Base-by-base conservation (phyloP, 1,139 yeast genomes). In the Hemisphaericaspora lyxosophila region DNA sequence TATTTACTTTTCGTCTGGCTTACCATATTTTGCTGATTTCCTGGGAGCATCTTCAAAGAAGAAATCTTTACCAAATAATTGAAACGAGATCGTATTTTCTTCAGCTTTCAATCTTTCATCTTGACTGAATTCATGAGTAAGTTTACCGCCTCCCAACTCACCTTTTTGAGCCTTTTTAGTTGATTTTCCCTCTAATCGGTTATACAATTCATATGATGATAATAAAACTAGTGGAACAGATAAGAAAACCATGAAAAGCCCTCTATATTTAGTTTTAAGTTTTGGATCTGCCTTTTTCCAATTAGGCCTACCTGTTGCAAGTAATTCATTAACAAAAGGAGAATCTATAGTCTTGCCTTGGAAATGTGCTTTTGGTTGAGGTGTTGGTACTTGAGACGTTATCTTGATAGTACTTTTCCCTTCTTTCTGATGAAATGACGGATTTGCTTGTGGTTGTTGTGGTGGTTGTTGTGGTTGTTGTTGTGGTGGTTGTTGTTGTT, bases 31-130 rank as follows among this genome's bases (percentile, higher is more conserved):
- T 66, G 70, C 64, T 4, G 76, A 68, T 41, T 58, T 64, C 46
- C 75, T 69, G 12, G 77, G 71, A 40, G 68, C 67, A 14, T 76
- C 76, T 40, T 71, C 76, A 38, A 69, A 55, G 45, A 66, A 71
- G 53, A 64, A 70, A 43, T 71, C 77, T 36, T 51, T 57, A 1
- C 77, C 77, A 48, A 71, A 71, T 12, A 70, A 38, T 45, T 55
- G 60, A 48, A 67, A 70, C 65, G 62, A 56, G 41, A 60, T 48
- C 43, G 72, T 64, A 31, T 64, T 54, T 46, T 55, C 60, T 47
- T 71, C 76, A 4, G 58, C 63, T 33, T 53, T 48, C 70, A 71
- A 65, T 45, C 70, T 71, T 46, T 71, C 76, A 3, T 46, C 59
- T 43, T 70, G 75, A 37, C 54, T 65, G 40, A 62, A 71, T 39